Evolutionary conservation across 768 basidiomycete species (phyloP).

Genomic region (Ephemerocybe angulata): DNA sequence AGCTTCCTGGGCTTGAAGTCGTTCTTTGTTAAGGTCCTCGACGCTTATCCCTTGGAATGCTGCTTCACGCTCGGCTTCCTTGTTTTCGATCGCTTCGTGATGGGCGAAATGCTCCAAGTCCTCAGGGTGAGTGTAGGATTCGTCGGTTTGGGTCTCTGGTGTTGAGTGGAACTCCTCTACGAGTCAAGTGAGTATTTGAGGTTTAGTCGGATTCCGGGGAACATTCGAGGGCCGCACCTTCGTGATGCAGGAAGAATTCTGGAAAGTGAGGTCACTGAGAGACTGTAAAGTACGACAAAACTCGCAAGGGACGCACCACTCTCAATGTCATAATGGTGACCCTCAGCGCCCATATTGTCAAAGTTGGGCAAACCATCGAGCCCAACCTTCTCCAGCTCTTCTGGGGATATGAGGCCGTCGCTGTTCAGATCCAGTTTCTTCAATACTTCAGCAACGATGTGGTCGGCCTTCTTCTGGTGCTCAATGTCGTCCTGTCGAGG

Average conservation of each 20-base stretch:
- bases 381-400: conserved; percentile 72
- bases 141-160: conserved; percentile 96
- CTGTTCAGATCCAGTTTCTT: conserved; percentile 65
- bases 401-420: conserved; percentile 65
- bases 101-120: conserved; percentile 89
- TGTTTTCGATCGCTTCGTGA: conserved; percentile 79
- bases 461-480: conserved; percentile 77
- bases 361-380: conserved; percentile 79
- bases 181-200: not conserved
- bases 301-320: conserved; percentile 56
- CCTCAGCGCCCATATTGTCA: conserved; percentile 79
- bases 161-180: conserved; percentile 90
- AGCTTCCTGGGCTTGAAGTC: conserved; percentile 35
- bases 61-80: conserved; percentile 83
- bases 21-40: conserved; percentile 59
- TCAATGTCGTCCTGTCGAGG: conserved; percentile 61
- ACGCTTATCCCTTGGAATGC: conserved; percentile 78
- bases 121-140: conserved; percentile 91
- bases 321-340: conserved; percentile 90
- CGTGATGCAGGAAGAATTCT: conserved; percentile 97
- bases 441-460: conserved; percentile 71
- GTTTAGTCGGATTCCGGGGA: not conserved
- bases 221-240: conserved; percentile 51
- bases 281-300: not conserved
- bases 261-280: conserved; percentile 1